Evolutionary conservation across 805 yeast genomes (phyloP).

Genomic region (Ogataea paraovalis): DNA sequence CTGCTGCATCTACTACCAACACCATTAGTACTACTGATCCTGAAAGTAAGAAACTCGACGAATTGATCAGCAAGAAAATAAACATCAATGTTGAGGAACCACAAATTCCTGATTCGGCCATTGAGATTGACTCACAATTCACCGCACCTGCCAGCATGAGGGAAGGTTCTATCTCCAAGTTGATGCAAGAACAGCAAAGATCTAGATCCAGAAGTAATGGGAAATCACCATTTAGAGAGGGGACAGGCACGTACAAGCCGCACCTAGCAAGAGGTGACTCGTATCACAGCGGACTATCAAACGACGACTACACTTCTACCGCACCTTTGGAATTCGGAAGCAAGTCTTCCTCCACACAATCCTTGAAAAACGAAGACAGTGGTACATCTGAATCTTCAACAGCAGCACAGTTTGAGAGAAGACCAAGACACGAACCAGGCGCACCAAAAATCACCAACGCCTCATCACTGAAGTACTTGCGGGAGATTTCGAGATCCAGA

Average conservation of each 20-base stretch:
- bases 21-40: constrained; percentile 1
- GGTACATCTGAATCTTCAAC: too few species aligned
- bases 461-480: constrained; percentile 51
- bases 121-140: constrained; percentile 35
- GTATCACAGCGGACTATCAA: constrained; percentile 54
- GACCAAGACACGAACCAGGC: constrained; percentile 36
- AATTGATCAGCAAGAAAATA: constrained; percentile 8
- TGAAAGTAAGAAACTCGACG: too few species aligned
- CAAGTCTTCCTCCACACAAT: neutral
- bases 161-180: constrained; percentile 38
- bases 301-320: constrained; percentile 33
- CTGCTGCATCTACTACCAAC: neutral
- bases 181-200: constrained; percentile 17
- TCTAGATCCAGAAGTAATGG: constrained; percentile 18
- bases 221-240: constrained; percentile 25
- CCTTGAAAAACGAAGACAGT: constrained; percentile 14
- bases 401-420: constrained; percentile 31
- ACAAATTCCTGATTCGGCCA: constrained; percentile 32
- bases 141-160: constrained; percentile 44
- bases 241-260: constrained; percentile 39
- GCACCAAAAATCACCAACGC: constrained; percentile 21
- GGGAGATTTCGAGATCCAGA: constrained; percentile 64
- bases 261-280: constrained; percentile 78
- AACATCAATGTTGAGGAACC: constrained; percentile 16
- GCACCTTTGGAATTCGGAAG: constrained; percentile 36